Conservation (phyloP, 768 basidiomycete genomes). For the Strobilomyces echinocephalus region DNA sequence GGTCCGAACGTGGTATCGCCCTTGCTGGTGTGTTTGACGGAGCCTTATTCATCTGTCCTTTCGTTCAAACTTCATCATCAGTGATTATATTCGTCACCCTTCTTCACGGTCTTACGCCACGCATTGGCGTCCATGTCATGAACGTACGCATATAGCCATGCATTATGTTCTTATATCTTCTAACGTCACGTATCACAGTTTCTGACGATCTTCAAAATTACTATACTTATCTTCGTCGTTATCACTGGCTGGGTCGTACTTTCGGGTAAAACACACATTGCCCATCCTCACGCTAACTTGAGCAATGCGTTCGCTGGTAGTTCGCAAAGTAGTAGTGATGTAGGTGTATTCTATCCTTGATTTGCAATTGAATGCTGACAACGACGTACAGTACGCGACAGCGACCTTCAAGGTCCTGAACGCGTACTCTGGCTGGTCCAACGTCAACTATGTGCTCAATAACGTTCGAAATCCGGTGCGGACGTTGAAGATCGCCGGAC, state of each 20-base stretch:
- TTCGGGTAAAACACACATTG: slow-evolving; percentile 50
- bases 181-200: slow-evolving; percentile 27
- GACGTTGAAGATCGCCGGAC: slow-evolving; percentile 59
- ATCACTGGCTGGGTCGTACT: slow-evolving; percentile 60
- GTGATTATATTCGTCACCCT: slow-evolving; percentile 48
- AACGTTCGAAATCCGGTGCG: slow-evolving; percentile 56
- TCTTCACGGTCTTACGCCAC: slow-evolving; percentile 50
- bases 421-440: slow-evolving; percentile 51
- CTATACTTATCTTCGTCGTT: slow-evolving; percentile 51
- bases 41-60: not conserved
- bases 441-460: slow-evolving; percentile 54
- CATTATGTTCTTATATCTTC: no score
- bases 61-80: slow-evolving; percentile 11
- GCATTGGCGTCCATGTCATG: slow-evolving; percentile 47
- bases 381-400: slow-evolving; percentile 47
- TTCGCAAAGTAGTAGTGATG: slow-evolving; percentile 47
- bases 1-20: slow-evolving; percentile 59
- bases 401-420: slow-evolving; percentile 60
- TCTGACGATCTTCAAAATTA: slow-evolving; percentile 50
- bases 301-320: slow-evolving; percentile 53
- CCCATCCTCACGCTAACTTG: slow-evolving; percentile 56
- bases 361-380: not conserved
- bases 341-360: slow-evolving; percentile 8
- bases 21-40: slow-evolving; percentile 40
- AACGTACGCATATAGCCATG: slow-evolving; percentile 37